A percentile compares a stretch with the other conserved stretches of the same genome.
phyloP scores from a whole-genome alignment of 495 filamentous ascomycete genomes.

The Collariella sp. region DNA sequence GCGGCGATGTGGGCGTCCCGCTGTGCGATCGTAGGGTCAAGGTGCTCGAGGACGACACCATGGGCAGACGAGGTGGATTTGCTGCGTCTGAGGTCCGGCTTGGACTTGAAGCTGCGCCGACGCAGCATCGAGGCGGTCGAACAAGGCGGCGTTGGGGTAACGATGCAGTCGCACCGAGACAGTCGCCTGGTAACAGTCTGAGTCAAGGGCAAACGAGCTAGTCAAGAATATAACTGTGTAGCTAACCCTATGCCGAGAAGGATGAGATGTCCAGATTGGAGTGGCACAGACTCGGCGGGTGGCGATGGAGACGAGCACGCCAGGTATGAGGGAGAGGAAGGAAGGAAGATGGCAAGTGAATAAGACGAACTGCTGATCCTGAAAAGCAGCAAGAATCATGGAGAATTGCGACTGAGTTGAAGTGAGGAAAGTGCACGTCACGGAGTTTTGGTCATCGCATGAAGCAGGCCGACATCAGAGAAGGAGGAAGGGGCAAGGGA shows the following conservation, averaged over 20 bases:
- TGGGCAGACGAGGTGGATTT: constrained; percentile 57
- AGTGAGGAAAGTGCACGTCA: not conserved
- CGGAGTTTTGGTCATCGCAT: no score
- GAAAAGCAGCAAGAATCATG: not conserved
- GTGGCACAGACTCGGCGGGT: constrained; percentile 2
- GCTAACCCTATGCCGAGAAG: constrained; percentile 16
- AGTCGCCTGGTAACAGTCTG: not conserved
- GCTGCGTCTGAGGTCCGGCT: constrained; percentile 42
- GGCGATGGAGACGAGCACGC: not conserved
- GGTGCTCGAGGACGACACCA: constrained; percentile 38
- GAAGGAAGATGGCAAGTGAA: not conserved
- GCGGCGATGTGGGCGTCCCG: constrained; percentile 61
- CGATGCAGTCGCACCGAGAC: constrained; percentile 1
- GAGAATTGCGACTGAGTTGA: not conserved
- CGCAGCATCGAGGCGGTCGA: constrained; percentile 36
- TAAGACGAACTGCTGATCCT: not conserved
- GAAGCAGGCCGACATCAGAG: not conserved
- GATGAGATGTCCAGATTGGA: constrained; percentile 9
- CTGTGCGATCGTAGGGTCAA: constrained; percentile 48
- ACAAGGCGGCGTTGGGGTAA: not conserved
- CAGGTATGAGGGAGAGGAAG: not conserved
- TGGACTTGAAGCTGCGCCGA: constrained; percentile 34
- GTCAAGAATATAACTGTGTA: constrained; percentile 19
- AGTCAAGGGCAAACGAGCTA: constrained; percentile 1
- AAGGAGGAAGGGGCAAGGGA: not conserved